Evolutionary conservation across 352 stramenopile species (phyloP).

Genomic region (Phytophthora foliorum): DNA sequence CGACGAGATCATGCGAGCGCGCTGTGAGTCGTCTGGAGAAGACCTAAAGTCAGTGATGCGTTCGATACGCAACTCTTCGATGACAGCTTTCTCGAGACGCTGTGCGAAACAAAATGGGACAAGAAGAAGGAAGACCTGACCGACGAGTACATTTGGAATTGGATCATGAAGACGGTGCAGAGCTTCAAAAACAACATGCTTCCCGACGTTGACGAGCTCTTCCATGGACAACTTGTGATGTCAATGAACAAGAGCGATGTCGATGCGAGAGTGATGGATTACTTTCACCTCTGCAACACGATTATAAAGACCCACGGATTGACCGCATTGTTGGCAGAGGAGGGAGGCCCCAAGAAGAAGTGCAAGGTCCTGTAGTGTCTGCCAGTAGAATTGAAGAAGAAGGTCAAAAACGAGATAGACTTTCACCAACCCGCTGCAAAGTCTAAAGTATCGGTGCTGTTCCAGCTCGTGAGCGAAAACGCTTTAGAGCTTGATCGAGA

Average conservation of each 20-base stretch:
- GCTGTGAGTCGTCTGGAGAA: slow-evolving; percentile 18
- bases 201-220: background rate
- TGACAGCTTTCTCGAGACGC: slow-evolving; percentile 22
- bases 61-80: slow-evolving; percentile 22
- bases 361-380: slow-evolving; percentile 28
- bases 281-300: slow-evolving; percentile 26
- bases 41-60: slow-evolving; percentile 19
- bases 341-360: slow-evolving; percentile 19
- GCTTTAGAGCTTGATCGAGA: slow-evolving; percentile 18
- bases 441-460: slow-evolving; percentile 13
- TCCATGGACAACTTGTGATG: background rate
- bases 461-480: slow-evolving; percentile 19
- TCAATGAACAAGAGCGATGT: slow-evolving; percentile 9
- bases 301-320: slow-evolving; percentile 20
- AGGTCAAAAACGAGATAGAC: slow-evolving; percentile 23
- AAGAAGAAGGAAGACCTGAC: slow-evolving; percentile 6
- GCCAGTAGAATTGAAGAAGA: slow-evolving; percentile 1
- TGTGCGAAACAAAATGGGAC: slow-evolving; percentile 24
- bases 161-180: slow-evolving; percentile 1
- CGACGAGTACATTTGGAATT: slow-evolving; percentile 6
- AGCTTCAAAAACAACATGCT: slow-evolving; percentile 3
- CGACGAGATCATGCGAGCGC: slow-evolving; percentile 28
- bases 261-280: slow-evolving; percentile 19
- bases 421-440: slow-evolving; percentile 12
- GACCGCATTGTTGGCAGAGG: slow-evolving; percentile 3